These are phyloP conservation scores for Knoxdaviesia proteae DNA, from an alignment of 2,329 filamentous ascomycete genomes.

Conservation along the genomic window DNA sequence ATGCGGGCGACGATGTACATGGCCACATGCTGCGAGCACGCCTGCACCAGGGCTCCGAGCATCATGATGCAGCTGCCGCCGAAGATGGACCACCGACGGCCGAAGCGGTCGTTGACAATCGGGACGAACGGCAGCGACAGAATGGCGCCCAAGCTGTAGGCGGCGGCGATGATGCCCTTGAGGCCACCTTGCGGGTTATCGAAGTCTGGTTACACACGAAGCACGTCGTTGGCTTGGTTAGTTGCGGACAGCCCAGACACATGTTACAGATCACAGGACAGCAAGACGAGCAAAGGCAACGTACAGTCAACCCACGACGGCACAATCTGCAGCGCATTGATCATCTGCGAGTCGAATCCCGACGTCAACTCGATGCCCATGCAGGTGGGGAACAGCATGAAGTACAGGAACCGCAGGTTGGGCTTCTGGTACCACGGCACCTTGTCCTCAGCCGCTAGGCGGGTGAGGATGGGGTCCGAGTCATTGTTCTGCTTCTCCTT, in stretches of 20 bases:
- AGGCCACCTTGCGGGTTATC: conserved; percentile 8
- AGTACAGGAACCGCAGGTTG: conserved; percentile 28
- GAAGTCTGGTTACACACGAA: conserved; percentile 1
- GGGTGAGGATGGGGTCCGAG: conserved; percentile 12
- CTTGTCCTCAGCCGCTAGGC: conserved; percentile 12
- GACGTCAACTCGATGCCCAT: conserved; percentile 36
- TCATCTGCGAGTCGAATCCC: conserved; percentile 29
- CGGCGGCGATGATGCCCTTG: conserved; percentile 28
- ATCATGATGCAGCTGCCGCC: conserved; percentile 33
- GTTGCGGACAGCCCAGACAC: background rate
- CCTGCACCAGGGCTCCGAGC: conserved; percentile 32
- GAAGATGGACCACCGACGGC: conserved; percentile 31
- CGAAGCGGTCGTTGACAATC: conserved; percentile 25
- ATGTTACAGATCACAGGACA: too few relatives aligned
- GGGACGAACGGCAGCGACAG: conserved; percentile 31
- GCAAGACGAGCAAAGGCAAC: background rate
- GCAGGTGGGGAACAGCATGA: conserved; percentile 29
- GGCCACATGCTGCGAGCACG: conserved; percentile 21
- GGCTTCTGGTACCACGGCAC: conserved; percentile 30
- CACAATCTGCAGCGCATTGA: conserved; percentile 19
- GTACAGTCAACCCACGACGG: conserved; percentile 16
- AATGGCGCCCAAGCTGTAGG: conserved; percentile 33
- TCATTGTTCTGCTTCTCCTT: too few relatives aligned
- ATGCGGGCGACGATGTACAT: conserved; percentile 42
- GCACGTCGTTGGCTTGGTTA: background rate